A percentile compares a stretch with the other conserved stretches of the same genome.
Conservation (phyloP, 2,329 filamentous ascomycete species). For the Dactylellina leptospora region DNA sequence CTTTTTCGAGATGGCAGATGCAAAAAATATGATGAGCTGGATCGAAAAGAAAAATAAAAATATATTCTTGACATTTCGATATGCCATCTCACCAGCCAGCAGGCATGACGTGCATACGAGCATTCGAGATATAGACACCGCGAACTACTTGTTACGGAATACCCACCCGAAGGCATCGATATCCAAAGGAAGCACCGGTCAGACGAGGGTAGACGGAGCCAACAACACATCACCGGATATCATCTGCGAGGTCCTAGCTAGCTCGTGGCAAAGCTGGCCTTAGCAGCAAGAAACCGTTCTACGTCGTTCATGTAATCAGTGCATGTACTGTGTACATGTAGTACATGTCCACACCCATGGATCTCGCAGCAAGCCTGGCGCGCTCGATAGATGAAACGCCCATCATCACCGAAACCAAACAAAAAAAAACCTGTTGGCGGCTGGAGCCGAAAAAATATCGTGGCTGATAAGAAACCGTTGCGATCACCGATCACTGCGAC, state of each 20-base stretch:
- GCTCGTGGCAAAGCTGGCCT: too few relatives aligned
- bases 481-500: too few relatives aligned
- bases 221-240: slow-evolving; percentile 10
- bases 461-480: too few relatives aligned
- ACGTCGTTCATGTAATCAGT: too few relatives aligned
- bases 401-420: not conserved
- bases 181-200: slow-evolving; percentile 14
- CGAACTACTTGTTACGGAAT: slow-evolving; percentile 24
- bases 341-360: too few relatives aligned
- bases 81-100: slow-evolving; percentile 10
- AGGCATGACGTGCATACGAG: not conserved
- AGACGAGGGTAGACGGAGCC: slow-evolving; percentile 5
- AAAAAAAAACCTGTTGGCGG: not conserved
- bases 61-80: not conserved
- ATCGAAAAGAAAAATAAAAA: slow-evolving; percentile 6
- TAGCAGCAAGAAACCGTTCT: too few relatives aligned
- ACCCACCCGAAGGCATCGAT: slow-evolving; percentile 21
- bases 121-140: slow-evolving; percentile 19
- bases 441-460: not conserved
- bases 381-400: slow-evolving; percentile 13
- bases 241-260: slow-evolving; percentile 2
- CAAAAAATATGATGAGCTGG: not conserved
- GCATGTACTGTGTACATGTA: too few relatives aligned
- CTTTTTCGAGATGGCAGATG: slow-evolving; percentile 5
- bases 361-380: slow-evolving; percentile 7